Evolutionary conservation across 2,329 filamentous ascomycete species (phyloP), one percentile per base, ranked within the genome.

Genomic region (Purpureocillium takamizusanense): DNA sequence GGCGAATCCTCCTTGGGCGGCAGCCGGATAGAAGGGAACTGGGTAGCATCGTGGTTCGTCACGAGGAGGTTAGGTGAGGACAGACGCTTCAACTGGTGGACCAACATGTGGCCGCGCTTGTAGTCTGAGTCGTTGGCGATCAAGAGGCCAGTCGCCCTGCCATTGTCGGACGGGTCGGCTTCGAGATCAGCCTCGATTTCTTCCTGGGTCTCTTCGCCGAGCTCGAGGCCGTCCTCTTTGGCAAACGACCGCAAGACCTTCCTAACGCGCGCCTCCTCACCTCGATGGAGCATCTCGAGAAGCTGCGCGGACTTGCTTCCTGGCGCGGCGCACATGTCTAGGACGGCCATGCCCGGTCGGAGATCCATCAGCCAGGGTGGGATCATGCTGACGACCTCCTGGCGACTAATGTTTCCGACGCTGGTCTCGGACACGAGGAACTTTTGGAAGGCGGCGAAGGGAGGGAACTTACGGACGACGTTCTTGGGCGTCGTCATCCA

Each of bases 361-460:
- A 97, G 73, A 54, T 97, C 89, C 70, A 98, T 84, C 51, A 97
- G 72, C 51, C 97, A 74, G 18, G 92, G 92, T 18, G 92, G 92
- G 46, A 98, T 97, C 92, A 98, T 98, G 68, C 87, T 95, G 54
- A 98, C 92, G 33, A 95, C 83, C 66, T 98, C 92, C 63, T 98
- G 92, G 53, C 92, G 80, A 63, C 86, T 95, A 54, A 98, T 97
- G 61, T 97, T 98, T 53, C 92, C 92, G 16, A 97, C 88, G 40
- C 85, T 88, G 4, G 92, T 95, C 71, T 98, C 92, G 37, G 90
- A 94, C 36, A 98, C 92, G 36, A 98, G 74, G 69, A 95, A 98
- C 60, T 94, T 94, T 61, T 98, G 92, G 65, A 98, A 97, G 21
- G 86, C 83, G 36, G 88, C 82, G 59, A 98, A 98, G 3, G 92